A percentile compares a stretch with the other conserved stretches of the same genome.
Conservation (phyloP, 441 rosid genomes). For the Populus hybrid region DNA sequence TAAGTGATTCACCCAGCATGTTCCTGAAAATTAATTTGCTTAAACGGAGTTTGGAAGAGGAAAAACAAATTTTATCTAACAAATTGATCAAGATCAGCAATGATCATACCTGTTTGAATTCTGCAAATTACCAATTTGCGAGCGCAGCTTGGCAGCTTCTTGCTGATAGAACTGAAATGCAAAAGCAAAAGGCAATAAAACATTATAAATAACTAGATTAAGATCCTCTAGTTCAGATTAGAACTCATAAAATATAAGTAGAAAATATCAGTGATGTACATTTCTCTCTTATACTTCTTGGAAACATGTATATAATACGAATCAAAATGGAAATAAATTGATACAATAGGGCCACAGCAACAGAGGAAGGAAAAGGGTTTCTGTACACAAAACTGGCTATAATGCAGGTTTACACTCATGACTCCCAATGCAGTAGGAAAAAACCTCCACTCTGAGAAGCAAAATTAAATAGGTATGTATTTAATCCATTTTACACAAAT, state of each 20-base stretch:
- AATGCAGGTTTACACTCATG: neutral
- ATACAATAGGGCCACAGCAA: neutral
- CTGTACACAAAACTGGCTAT: neutral
- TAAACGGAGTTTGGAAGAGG: neutral
- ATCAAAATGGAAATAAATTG: neutral
- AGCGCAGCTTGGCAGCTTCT: slow-evolving; percentile 73
- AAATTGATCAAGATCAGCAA: neutral
- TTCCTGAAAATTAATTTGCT: slow-evolving; percentile 42
- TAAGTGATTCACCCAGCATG: slow-evolving; percentile 76
- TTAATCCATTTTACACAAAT: too few species aligned
- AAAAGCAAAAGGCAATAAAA: neutral
- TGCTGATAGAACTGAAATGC: slow-evolving; percentile 67
- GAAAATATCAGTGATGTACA: neutral
- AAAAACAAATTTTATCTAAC: neutral
- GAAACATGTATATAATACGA: neutral
- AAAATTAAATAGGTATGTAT: too few species aligned
- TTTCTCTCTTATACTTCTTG: neutral
- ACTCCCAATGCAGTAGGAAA: neutral
- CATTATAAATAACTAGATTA: neutral
- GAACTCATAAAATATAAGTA: neutral
- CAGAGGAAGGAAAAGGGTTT: too few species aligned
- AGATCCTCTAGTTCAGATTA: neutral
- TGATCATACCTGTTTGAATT: slow-evolving; percentile 59
- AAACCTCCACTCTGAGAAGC: too few species aligned
- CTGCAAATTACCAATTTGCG: slow-evolving; percentile 62